These are phyloP conservation scores for Lasiosphaeria miniovina DNA, from an alignment of 495 filamentous ascomycete genomes.

Conservation along the genomic window DNA sequence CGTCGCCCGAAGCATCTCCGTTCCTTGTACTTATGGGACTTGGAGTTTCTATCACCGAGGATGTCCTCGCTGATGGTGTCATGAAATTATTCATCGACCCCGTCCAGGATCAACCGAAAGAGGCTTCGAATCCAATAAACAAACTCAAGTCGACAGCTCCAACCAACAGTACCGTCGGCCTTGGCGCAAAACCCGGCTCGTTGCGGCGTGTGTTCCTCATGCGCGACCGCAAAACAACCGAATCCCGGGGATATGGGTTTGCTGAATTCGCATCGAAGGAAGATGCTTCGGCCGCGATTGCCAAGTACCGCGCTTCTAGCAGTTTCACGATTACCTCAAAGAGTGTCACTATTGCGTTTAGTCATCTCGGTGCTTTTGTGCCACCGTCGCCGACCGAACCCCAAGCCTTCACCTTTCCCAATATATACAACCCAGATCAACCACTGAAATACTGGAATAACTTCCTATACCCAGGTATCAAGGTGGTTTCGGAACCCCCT, in stretches of 20 bases:
- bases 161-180: constrained; percentile 60
- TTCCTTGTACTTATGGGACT: constrained; percentile 76
- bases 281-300: constrained; percentile 75
- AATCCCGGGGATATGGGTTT: constrained; percentile 86
- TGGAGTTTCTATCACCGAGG: constrained; percentile 71
- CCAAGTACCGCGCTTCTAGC: constrained; percentile 69
- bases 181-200: constrained; percentile 74
- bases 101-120: constrained; percentile 37
- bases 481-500: constrained; percentile 54
- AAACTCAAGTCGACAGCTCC: constrained; percentile 72
- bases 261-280: constrained; percentile 76
- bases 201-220: constrained; percentile 76
- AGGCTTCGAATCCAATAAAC: constrained; percentile 40
- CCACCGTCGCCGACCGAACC: constrained; percentile 53
- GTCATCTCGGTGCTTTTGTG: constrained; percentile 86
- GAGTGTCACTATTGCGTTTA: constrained; percentile 70
- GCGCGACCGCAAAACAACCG: constrained; percentile 67
- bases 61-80: constrained; percentile 73
- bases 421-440: constrained; percentile 64
- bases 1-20: constrained; percentile 74
- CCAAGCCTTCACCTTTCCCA: constrained; percentile 65
- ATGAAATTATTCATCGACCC: constrained; percentile 67
- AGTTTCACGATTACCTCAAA: constrained; percentile 85
- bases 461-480: constrained; percentile 67
- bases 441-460: constrained; percentile 84